phyloP scores from a whole-genome alignment of 148 eudicot species.

The Beta vulgaris region DNA sequence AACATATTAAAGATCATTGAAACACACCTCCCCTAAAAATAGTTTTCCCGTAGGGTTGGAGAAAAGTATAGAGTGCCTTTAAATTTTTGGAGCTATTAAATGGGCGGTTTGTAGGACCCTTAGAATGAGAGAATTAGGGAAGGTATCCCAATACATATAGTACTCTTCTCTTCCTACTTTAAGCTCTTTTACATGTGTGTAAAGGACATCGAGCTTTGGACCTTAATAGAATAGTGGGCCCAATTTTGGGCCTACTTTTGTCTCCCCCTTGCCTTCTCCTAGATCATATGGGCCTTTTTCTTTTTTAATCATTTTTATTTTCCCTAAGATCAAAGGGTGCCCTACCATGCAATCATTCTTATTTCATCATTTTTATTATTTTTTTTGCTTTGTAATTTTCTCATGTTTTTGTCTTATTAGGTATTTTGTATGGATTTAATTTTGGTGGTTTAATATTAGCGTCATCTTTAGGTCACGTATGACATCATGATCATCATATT shows the following conservation, averaged over 20 bases:
- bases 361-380: constrained; percentile 24
- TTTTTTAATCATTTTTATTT: constrained; percentile 12
- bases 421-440: not conserved
- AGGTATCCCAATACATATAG: not conserved
- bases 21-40: not conserved
- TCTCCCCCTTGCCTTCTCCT: constrained; percentile 3
- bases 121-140: not conserved
- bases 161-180: not conserved
- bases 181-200: constrained; percentile 20
- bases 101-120: constrained; percentile 25
- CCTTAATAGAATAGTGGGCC: constrained; percentile 31
- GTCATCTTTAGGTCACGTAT: constrained; percentile 19
- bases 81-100: constrained; percentile 8
- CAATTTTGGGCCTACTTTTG: constrained; percentile 18
- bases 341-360: constrained; percentile 20
- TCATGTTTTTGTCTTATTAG: constrained; percentile 25
- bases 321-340: constrained; percentile 23
- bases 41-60: constrained; percentile 17
- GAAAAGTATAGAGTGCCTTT: not conserved
- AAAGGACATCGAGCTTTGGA: constrained; percentile 35
- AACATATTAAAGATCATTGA: too few relatives aligned
- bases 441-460: not conserved
- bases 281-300: constrained; percentile 10
- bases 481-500: constrained; percentile 16
- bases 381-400: constrained; percentile 1